Conservation (phyloP, 1,139 yeast species). For the Suhomyces anneliseae region DNA sequence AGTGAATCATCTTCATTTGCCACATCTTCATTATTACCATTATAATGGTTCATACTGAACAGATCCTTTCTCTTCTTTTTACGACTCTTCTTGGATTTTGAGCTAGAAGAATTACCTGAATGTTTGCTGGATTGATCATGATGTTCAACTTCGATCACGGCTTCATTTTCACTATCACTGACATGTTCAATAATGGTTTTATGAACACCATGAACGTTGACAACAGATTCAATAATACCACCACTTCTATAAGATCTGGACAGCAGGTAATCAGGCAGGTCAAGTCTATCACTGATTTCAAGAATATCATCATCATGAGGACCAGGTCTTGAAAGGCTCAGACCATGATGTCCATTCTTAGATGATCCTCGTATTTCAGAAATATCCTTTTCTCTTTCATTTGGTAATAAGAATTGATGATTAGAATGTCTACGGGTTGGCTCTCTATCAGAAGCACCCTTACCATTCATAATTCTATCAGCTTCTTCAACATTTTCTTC, state of each 20-base stretch:
- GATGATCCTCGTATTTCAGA: constrained; percentile 19
- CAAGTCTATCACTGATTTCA: not conserved
- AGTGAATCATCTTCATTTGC: constrained; percentile 5
- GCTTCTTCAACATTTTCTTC: constrained; percentile 11
- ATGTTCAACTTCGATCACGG: constrained; percentile 4
- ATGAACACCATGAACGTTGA: constrained; percentile 79
- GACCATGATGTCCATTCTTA: not conserved
- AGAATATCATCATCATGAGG: not conserved
- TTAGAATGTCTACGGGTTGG: constrained; percentile 1
- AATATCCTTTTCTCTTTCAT: constrained; percentile 32
- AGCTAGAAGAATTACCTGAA: constrained; percentile 1
- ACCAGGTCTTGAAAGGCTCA: no score
- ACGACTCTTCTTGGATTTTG: constrained; percentile 4
- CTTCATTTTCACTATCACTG: constrained; percentile 35
- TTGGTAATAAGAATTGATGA: constrained; percentile 21
- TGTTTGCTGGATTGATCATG: constrained; percentile 4
- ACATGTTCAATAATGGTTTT: constrained; percentile 80
- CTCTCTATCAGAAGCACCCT: not conserved
- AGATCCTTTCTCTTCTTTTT: constrained; percentile 15
- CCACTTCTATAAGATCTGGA: constrained; percentile 52
- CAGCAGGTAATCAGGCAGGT: constrained; percentile 30
- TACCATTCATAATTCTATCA: constrained; percentile 3
- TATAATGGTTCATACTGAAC: constrained; percentile 15
- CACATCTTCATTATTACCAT: constrained; percentile 2
- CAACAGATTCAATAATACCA: constrained; percentile 81